Evolutionary conservation across 2,329 filamentous ascomycete genomes (phyloP), one percentile per base, ranked within the genome.

Genomic region (Fusarium avenaceum): DNA sequence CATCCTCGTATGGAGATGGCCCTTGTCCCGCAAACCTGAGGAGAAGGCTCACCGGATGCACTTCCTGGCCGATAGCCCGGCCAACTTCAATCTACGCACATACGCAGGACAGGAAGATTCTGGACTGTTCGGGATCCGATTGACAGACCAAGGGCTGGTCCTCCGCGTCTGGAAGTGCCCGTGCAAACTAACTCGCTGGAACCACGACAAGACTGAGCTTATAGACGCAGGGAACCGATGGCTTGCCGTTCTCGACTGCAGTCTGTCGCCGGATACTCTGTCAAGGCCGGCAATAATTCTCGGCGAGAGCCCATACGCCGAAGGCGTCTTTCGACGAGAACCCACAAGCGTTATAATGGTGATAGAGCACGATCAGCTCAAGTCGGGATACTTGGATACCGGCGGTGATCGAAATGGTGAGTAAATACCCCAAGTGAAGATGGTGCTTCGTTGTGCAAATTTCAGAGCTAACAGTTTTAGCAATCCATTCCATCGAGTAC

Each of bases 1-100:
- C 7, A 65, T 81, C 3, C 77, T 81, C 13, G 74, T 74, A 7
- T 78, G 72, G 72, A 58, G 72, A 22, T 70, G 63, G 55, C 59
- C 72, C 30, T 45, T 66, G 35, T 60, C 62, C 15, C 66, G 57
- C 17, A 56, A 49, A 28, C 60, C 45, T 11, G 62, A 40, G 40
- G 64, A 64, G 40, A 63, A 67, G 15, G 32, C 55, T 17, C 68
- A 70, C 43, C 63, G 69, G 42, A 69, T 67, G 68, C 72, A 73
- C 50, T 74, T 64, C 56, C 54, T 74, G 38, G 70, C 72, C 20
- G 72, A 74, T 33, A 71, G 64, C 42, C 72, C 72, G 11, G 57
- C 56, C 42, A 63, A 72, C 64, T 74, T 74, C 44, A 74, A 74
- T 61, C 39, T 74, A 11, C 63, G 71, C 49, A 74, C 70, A 20